Evolutionary conservation across 2,329 filamentous ascomycete genomes (phyloP).

Genomic region (Fusarium goolgardi): DNA sequence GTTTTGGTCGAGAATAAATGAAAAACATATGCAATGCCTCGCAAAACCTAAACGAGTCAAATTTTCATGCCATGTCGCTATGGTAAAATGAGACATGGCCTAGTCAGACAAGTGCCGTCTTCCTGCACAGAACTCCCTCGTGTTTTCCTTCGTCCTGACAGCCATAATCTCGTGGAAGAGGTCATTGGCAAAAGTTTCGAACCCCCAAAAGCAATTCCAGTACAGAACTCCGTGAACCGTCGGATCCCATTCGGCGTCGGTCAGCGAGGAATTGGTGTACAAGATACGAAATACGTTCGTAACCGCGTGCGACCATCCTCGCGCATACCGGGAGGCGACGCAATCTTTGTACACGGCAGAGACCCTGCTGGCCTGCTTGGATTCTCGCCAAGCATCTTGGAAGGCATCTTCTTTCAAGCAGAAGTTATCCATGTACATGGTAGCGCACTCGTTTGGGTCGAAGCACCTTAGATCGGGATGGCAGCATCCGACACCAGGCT

Average conservation of each 20-base stretch:
- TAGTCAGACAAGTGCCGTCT: neutral
- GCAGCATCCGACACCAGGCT: neutral
- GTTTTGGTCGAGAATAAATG: neutral
- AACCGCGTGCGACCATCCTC: neutral
- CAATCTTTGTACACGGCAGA: neutral
- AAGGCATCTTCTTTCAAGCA: neutral
- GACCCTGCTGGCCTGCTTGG: neutral
- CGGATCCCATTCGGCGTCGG: neutral
- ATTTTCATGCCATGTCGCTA: neutral
- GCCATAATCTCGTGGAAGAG: neutral
- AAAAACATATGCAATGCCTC: neutral
- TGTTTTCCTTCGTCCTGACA: neutral
- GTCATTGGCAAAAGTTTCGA: neutral
- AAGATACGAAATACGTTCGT: slow-evolving; percentile 1
- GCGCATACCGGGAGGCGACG: neutral
- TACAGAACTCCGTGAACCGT: slow-evolving; percentile 13
- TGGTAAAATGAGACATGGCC: neutral
- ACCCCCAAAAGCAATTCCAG: neutral
- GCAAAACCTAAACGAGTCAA: neutral
- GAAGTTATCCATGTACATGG: slow-evolving; percentile 1
- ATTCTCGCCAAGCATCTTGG: neutral
- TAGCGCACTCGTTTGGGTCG: neutral
- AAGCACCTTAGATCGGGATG: slow-evolving; percentile 10
- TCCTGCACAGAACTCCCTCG: neutral
- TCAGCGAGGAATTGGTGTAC: neutral